A percentile compares a stretch with the other conserved stretches of the same genome.
Evolutionary conservation across 2,329 filamentous ascomycete species (phyloP).

Genomic region (Achaetomium macrosporum): DNA sequence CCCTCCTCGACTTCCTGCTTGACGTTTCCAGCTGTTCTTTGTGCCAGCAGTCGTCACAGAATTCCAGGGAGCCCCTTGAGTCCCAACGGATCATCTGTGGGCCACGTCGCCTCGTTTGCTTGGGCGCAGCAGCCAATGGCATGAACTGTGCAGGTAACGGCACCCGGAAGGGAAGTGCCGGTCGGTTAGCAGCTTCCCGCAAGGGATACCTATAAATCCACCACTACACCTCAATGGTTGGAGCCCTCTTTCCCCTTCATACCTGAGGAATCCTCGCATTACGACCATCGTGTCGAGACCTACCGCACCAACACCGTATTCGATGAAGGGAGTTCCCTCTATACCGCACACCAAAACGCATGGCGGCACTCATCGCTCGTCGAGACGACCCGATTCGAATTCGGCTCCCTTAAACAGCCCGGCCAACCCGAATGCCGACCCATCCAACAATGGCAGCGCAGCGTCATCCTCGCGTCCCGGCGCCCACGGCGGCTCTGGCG

Average conservation of each 20-base stretch:
- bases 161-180: too few relatives aligned
- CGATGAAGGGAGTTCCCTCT: slow-evolving; percentile 58
- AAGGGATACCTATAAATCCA: slow-evolving; percentile 1
- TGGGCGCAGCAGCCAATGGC: too few relatives aligned
- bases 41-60: too few relatives aligned
- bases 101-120: too few relatives aligned
- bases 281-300: slow-evolving; percentile 12
- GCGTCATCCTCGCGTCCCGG: slow-evolving; percentile 2
- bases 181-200: background rate
- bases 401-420: slow-evolving; percentile 33
- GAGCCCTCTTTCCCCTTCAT: background rate
- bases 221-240: background rate
- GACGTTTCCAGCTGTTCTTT: too few relatives aligned
- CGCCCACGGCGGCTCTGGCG: slow-evolving; percentile 3
- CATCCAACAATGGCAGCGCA: slow-evolving; percentile 21
- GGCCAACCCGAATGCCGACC: slow-evolving; percentile 27
- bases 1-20: too few relatives aligned
- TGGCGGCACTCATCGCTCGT: slow-evolving; percentile 40
- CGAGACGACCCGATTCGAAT: slow-evolving; percentile 37
- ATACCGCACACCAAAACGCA: slow-evolving; percentile 48
- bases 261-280: background rate
- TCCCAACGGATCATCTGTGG: too few relatives aligned
- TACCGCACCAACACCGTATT: slow-evolving; percentile 28
- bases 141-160: too few relatives aligned
- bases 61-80: too few relatives aligned